Evolutionary conservation across 73 alveolate species (phyloP), one percentile per base, ranked within the genome.

Genomic region (Blepharisma japonicum): DNA sequence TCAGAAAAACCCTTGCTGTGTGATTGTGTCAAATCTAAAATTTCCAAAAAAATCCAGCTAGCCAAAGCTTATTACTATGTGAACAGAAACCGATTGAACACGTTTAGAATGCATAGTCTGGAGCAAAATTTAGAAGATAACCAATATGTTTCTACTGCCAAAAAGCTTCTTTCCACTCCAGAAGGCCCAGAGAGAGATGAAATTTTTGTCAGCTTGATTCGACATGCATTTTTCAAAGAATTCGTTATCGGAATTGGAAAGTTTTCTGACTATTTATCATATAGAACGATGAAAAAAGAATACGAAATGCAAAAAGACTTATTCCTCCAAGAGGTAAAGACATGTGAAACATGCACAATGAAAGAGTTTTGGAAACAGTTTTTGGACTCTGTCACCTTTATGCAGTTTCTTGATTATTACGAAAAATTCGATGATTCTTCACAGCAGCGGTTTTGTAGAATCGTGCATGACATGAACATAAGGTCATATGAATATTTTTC

Each of bases 1-100:
- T 14, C 14, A 61, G 46, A n/a, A 61, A 20, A 20, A 2, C 47
- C 14, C 2, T 2, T 61, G 18, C 47, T 61, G 0, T 61, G 74
- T 5, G 74, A 61, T 8, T 61, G 74, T 61, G 49, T 25, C 14
- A 61, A 61, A 25, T 18, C 74, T 61, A 14, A n/a, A 61, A 61
- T 61, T 8, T 20, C 50, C 2, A 14, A 18, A 14, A 61, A 61
- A 25, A n/a, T 61, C 5, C 74, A 61, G 23, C 74, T 61, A 8
- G 47, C 47, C 23, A 61, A 61, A 61, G 23, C 50, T 4, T 61
- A 18, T 61, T 61, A 61, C 23, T 61, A 61, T 25, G 38, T 25
- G 2, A 39, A 61, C 47, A 14, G 49, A 20, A 61, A 61, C 14
- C 39, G 74, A 18, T 2, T 61, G 0, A 9, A n/a, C 2, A 61